These are phyloP conservation scores for Pseudozyma tsukubaensis DNA, from an alignment of 1,284 basidiomycete genomes.

Conservation along the genomic window DNA sequence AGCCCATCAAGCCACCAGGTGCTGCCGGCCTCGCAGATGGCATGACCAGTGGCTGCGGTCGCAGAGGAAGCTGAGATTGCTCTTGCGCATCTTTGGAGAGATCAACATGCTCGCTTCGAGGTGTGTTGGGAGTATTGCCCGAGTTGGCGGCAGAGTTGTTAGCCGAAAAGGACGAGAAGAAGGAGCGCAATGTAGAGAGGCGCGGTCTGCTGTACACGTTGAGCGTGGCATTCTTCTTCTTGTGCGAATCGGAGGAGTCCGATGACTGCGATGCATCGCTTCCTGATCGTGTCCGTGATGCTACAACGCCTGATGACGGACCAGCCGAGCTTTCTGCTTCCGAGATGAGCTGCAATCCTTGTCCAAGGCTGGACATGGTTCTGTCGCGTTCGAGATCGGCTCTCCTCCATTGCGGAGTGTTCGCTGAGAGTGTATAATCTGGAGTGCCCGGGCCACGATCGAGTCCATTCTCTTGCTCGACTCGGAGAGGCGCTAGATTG, in stretches of 20 bases:
- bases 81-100: not conserved
- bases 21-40: slow-evolving; percentile 57
- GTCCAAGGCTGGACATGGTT: slow-evolving; percentile 46
- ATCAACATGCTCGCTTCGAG: slow-evolving; percentile 6
- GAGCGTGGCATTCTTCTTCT: slow-evolving; percentile 21
- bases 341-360: slow-evolving; percentile 44
- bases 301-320: slow-evolving; percentile 11
- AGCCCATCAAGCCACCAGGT: slow-evolving; percentile 40
- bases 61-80: slow-evolving; percentile 5
- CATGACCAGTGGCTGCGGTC: slow-evolving; percentile 53
- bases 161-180: slow-evolving; percentile 49
- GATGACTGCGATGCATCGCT: slow-evolving; percentile 29
- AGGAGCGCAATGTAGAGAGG: slow-evolving; percentile 45
- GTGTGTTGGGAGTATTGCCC: slow-evolving; percentile 26
- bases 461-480: slow-evolving; percentile 16
- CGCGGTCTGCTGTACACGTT: slow-evolving; percentile 20
- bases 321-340: slow-evolving; percentile 26
- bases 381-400: slow-evolving; percentile 33
- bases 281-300: slow-evolving; percentile 23
- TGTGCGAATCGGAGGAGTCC: slow-evolving; percentile 29
- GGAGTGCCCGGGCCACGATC: slow-evolving; percentile 54
- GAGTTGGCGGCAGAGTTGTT: slow-evolving; percentile 22
- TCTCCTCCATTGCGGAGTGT: slow-evolving; percentile 37
- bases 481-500: slow-evolving; percentile 19
- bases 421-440: slow-evolving; percentile 44